Base-by-base conservation (phyloP, 495 filamentous ascomycete species). In the Daldinia concentrica region DNA sequence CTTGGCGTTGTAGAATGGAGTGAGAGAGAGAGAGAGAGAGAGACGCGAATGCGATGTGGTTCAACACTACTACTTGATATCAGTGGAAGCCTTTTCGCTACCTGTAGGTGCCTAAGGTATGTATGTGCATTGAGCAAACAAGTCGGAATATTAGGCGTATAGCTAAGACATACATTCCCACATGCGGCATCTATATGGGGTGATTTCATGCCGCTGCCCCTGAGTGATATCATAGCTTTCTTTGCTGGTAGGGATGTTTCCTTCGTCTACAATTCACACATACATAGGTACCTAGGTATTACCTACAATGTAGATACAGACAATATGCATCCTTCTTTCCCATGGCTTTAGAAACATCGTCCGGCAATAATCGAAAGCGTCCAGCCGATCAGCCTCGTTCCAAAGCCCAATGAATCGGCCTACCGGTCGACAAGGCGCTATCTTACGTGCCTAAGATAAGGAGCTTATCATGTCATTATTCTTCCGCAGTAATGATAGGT, bases 381-480 rank as follows among this genome's bases (percentile, higher is more conserved):
- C 17, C 19, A 45, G 6, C 41, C 41, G 41, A 45, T 45, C 41
- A 45, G 41, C 41, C 41, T 45, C 41, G 4, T 45, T 45, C 8
- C 17, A 19, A 45, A 45, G 41, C 0, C 41, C 41, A 22, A 45
- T 45, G 41, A 45, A 9, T 8, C 41, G 6, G 9, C n/a, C 15
- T 45, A 6, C 41, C 5, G 17, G n/a, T 12, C 43, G 43, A 24
- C 43, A 22, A 24, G 17, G 43, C 43, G 19, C 5, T 12, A 22
- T 15, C 68, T 50, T 60, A 37, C 63, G 41, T 60, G 55, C 64
- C 52, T 60, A 64, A 67, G 59, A 69, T 69, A 63, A 58, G 61
- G 4, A 32, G 9, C 14, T 15, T 27, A 30, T 54, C 24, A 8
- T 8, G 50, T 54, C 55, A 24, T 48, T 58, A 11, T 12, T 58